Percentiles rank a stretch among this genome's conserved stretches.
phyloP scores from a whole-genome alignment of 306 rosid species.

The Gynostemma pentaphyllum region DNA sequence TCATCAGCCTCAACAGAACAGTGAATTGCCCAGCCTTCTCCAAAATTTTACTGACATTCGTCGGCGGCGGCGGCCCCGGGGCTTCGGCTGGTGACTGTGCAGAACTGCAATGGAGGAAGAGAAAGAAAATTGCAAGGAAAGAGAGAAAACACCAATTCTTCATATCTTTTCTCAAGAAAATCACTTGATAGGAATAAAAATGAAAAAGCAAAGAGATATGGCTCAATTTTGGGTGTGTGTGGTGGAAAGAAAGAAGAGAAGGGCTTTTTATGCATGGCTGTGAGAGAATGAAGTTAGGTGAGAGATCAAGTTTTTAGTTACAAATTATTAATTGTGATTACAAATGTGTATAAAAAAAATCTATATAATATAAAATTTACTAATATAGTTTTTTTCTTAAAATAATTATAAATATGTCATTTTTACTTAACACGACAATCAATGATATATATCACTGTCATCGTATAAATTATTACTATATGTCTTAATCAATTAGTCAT shows the following conservation, averaged over 20 bases:
- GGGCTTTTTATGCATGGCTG: neutral
- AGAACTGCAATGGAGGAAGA: slow-evolving; percentile 2
- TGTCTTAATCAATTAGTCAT: no score
- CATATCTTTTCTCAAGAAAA: slow-evolving; percentile 18
- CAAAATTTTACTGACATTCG: slow-evolving; percentile 46
- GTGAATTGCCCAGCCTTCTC: slow-evolving; percentile 49
- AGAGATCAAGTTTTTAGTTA: neutral
- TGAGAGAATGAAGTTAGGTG: neutral
- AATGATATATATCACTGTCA: no score
- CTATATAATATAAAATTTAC: no score
- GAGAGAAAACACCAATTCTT: slow-evolving; percentile 13
- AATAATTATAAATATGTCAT: no score
- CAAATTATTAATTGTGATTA: no score
- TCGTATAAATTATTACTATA: no score
- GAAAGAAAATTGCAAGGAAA: slow-evolving; percentile 17
- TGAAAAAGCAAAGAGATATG: neutral
- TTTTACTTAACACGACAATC: no score
- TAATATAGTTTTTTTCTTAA: no score
- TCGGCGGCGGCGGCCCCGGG: slow-evolving; percentile 40
- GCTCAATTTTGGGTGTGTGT: neutral
- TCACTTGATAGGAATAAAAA: neutral
- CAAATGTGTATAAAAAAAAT: no score
- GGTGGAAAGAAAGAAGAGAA: neutral
- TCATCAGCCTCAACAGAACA: slow-evolving; percentile 45
- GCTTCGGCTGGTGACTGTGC: slow-evolving; percentile 32